A percentile compares a stretch with the other conserved stretches of the same genome.
Conservation (phyloP, 306 rosid species). For the Prunus salicina region DNA sequence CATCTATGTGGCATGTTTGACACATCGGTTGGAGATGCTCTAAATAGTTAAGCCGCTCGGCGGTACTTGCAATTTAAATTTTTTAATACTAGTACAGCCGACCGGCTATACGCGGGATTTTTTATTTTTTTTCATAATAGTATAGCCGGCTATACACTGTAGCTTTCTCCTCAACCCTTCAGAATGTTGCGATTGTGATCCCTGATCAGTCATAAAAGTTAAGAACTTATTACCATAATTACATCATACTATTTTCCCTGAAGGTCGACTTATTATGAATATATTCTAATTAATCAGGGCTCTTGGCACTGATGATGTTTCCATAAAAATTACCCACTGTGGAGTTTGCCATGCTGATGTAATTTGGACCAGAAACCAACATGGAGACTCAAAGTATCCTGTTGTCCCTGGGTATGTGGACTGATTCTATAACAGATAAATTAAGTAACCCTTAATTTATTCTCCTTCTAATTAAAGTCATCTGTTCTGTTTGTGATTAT, state of each 20-base stretch:
- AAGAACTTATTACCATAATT: no score
- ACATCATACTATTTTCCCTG: no score
- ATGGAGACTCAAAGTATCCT: slow-evolving; percentile 61
- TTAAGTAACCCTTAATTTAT: neutral
- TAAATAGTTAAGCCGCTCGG: no score
- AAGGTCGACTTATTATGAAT: neutral
- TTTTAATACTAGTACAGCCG: no score
- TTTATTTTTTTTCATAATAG: no score
- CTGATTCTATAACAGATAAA: neutral
- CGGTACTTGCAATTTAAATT: no score
- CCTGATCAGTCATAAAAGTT: no score
- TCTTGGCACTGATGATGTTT: slow-evolving; percentile 58
- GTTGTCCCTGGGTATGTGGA: slow-evolving; percentile 68
- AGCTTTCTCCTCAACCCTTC: no score
- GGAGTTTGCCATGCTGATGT: slow-evolving; percentile 82
- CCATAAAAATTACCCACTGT: slow-evolving; percentile 62
- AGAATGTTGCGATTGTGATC: neutral
- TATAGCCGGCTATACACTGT: no score
- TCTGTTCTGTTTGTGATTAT: neutral
- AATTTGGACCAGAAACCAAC: slow-evolving; percentile 50
- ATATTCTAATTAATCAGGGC: slow-evolving; percentile 35
- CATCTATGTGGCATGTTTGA: no score
- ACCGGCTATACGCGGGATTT: no score
- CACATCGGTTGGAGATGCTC: no score
- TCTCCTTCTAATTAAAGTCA: neutral